Evolutionary conservation across 192 early-diverging fungal genomes (phyloP).

Genomic region (Coemansia sp.): DNA sequence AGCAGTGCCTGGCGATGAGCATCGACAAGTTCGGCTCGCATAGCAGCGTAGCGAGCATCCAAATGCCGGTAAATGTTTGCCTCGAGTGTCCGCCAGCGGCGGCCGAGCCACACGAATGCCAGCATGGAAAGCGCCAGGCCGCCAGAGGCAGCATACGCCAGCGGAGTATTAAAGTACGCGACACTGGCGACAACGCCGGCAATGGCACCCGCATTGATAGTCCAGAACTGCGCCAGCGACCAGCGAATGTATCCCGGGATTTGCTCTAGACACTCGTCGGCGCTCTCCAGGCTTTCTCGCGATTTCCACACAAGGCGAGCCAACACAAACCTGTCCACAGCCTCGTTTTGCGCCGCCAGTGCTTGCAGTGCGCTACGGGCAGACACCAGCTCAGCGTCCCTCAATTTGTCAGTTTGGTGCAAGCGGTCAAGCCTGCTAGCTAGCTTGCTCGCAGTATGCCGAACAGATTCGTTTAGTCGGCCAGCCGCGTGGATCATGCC

Average conservation of each 20-base stretch:
- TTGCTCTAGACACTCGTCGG: constrained; percentile 14
- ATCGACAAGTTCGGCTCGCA: constrained; percentile 17
- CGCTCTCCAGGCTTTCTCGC: constrained; percentile 17
- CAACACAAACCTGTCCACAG: constrained; percentile 29
- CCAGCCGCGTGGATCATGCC: constrained; percentile 50
- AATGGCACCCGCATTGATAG: constrained; percentile 26
- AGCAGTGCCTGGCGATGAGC: constrained; percentile 19
- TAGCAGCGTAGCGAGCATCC: constrained; percentile 11
- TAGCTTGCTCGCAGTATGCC: constrained; percentile 8
- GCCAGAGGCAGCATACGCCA: constrained; percentile 22
- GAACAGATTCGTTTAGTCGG: constrained; percentile 35
- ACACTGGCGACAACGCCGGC: constrained; percentile 4
- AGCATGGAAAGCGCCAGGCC: constrained; percentile 13
- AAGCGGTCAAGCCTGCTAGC: constrained; percentile 11
- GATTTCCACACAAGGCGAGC: constrained; percentile 38
- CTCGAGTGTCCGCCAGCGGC: constrained; percentile 37
- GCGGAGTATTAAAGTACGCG: constrained; percentile 8
- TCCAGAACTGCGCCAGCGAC: constrained; percentile 47
- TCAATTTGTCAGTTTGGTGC: not conserved
- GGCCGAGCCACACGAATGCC: constrained; percentile 36
- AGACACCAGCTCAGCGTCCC: not conserved
- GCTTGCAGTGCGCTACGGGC: constrained; percentile 21
- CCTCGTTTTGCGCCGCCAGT: constrained; percentile 21
- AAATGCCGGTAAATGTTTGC: constrained; percentile 15
- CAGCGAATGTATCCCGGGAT: constrained; percentile 38